A percentile compares a stretch with the other conserved stretches of the same genome.
These are phyloP conservation scores for Zostera marina DNA, from an alignment of 116 monocot genomes.

Conservation along the genomic window DNA sequence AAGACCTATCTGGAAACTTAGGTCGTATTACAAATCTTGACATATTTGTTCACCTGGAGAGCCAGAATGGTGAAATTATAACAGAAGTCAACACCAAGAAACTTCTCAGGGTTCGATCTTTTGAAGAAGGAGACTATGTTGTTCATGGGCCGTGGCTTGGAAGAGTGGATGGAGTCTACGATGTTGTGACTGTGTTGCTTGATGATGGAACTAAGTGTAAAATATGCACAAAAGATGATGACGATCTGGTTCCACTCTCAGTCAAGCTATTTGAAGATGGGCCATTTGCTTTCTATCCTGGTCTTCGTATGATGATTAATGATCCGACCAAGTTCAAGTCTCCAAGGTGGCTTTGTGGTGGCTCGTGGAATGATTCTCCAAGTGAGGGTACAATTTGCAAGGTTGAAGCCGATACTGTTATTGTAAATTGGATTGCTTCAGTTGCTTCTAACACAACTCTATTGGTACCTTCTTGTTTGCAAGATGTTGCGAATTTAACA, in stretches of 20 bases:
- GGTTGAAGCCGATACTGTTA: slow-evolving; percentile 44
- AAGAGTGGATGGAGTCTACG: slow-evolving; percentile 33
- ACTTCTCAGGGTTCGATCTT: slow-evolving; percentile 47
- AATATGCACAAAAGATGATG: slow-evolving; percentile 33
- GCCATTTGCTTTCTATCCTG: slow-evolving; percentile 41
- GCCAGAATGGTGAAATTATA: slow-evolving; percentile 32
- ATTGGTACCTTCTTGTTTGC: slow-evolving; percentile 27
- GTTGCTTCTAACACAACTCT: slow-evolving; percentile 8
- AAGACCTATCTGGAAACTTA: slow-evolving; percentile 54
- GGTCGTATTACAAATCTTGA: slow-evolving; percentile 63
- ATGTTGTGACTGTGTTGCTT: slow-evolving; percentile 43
- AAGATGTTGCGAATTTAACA: slow-evolving; percentile 43
- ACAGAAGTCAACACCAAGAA: slow-evolving; percentile 54
- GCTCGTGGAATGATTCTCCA: slow-evolving; percentile 24
- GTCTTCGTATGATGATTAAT: slow-evolving; percentile 52
- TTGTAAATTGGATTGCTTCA: slow-evolving; percentile 77
- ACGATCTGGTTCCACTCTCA: slow-evolving; percentile 35
- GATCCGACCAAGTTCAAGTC: slow-evolving; percentile 19
- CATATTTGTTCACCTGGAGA: slow-evolving; percentile 60
- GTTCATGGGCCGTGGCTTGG: slow-evolving; percentile 72
- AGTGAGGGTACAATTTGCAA: slow-evolving; percentile 49
- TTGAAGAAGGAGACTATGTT: slow-evolving; percentile 56
- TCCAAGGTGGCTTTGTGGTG: slow-evolving; percentile 62
- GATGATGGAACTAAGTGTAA: slow-evolving; percentile 60
- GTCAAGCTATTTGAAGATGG: slow-evolving; percentile 34